Percentiles rank a stretch among this genome's conserved stretches.
These are phyloP conservation scores for Cystobasidium sp. DNA, from an alignment of 1,284 basidiomycete species.

Conservation along the genomic window DNA sequence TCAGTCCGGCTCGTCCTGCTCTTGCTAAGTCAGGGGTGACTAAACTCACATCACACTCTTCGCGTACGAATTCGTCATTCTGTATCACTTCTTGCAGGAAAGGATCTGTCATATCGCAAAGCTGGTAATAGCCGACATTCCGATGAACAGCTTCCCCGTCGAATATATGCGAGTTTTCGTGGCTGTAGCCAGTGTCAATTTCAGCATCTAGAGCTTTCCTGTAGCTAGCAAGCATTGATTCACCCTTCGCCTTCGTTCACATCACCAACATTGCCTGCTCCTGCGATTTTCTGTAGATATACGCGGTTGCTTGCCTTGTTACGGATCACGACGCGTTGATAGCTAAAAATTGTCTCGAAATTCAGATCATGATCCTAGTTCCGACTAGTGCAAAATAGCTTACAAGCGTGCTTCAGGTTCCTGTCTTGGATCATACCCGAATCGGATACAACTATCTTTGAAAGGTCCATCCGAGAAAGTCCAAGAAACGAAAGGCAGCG, in stretches of 20 bases:
- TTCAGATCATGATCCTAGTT: too few species aligned
- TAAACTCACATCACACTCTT: conserved; percentile 69
- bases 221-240: neutral
- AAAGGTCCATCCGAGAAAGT: conserved; percentile 92
- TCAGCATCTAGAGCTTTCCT: neutral
- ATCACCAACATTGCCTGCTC: conserved; percentile 9
- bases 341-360: conserved; percentile 44
- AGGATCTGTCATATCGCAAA: conserved; percentile 86
- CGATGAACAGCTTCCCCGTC: conserved; percentile 79
- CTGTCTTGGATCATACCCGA: conserved; percentile 85
- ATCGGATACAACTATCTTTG: conserved; percentile 83
- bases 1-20: too few species aligned
- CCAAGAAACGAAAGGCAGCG: conserved; percentile 65
- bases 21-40: too few species aligned
- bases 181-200: neutral
- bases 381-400: conserved; percentile 46
- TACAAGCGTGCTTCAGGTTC: conserved; percentile 75
- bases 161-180: conserved; percentile 72
- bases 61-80: conserved; percentile 68
- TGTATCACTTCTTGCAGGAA: conserved; percentile 79
- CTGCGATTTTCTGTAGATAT: conserved; percentile 41
- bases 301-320: conserved; percentile 47
- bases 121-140: conserved; percentile 86
- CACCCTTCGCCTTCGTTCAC: conserved; percentile 2
- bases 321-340: conserved; percentile 51